Percentiles rank a stretch among this genome's conserved stretches.
Evolutionary conservation across 1,284 basidiomycete genomes (phyloP).

Genomic region (Neonothopanus nambi): DNA sequence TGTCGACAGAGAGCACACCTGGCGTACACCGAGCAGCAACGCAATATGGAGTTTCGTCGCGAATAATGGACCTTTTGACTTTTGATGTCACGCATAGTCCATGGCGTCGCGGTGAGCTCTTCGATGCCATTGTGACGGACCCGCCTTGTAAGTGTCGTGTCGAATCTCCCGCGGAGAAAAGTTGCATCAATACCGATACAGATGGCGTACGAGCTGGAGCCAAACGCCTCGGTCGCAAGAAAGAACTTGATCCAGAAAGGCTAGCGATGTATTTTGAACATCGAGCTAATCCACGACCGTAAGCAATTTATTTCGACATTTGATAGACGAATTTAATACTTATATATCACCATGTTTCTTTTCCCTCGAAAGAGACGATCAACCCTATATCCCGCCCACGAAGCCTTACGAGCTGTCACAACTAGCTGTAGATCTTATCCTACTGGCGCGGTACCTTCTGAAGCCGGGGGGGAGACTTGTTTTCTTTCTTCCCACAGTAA

Average conservation of each 20-base stretch:
- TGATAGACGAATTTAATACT: too few species aligned
- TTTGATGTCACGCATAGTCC: constrained; percentile 92
- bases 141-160: constrained; percentile 73
- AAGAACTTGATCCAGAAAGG: constrained; percentile 43
- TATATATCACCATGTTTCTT: neutral
- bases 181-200: constrained; percentile 23
- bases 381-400: constrained; percentile 83
- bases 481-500: constrained; percentile 93
- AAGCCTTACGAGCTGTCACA: constrained; percentile 92
- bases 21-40: constrained; percentile 81
- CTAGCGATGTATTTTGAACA: constrained; percentile 39
- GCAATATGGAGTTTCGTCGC: constrained; percentile 80
- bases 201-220: constrained; percentile 97
- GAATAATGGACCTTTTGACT: constrained; percentile 83
- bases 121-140: constrained; percentile 95
- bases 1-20: constrained; percentile 45
- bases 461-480: constrained; percentile 88
- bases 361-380: constrained; percentile 41
- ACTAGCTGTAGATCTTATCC: constrained; percentile 80
- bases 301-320: constrained; percentile 19
- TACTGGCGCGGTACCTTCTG: constrained; percentile 83
- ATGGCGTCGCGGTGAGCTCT: constrained; percentile 84
- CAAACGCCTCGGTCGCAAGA: constrained; percentile 85
- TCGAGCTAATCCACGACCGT: constrained; percentile 41
- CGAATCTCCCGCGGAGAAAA: too few species aligned